Base-by-base conservation (phyloP, 2,329 filamentous ascomycete species). In the Monilinia vaccinii-corymbosi region DNA sequence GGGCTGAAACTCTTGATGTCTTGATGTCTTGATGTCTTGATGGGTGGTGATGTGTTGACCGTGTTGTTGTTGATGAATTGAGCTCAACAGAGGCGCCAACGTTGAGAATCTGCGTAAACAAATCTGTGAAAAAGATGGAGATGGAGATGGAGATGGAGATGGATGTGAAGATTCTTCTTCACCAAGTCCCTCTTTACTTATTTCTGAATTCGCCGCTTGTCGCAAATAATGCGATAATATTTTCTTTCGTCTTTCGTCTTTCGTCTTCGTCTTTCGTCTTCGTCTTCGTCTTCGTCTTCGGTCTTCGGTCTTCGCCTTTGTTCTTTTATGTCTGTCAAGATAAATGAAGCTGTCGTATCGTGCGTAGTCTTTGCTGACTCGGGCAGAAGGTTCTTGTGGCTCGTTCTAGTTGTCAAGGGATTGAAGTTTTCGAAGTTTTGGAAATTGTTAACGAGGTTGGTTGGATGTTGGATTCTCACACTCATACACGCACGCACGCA, bases 371-470 rank as follows among this genome's bases (percentile, higher is more conserved):
- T n/a, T n/a, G 40, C 48, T 16, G 53, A 48, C 21, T 48, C 28
- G 31, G 47, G 21, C 28, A 47, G 14, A 49, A 28, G 44, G 47
- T 48, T 48, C 21, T 44, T 56, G 31, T 3, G 25, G 25, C 6
- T 28, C 3, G 25, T 28, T 28, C 25, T 28, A 28, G 3, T 28
- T 45, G 23, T 57, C 45, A 45, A 49, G 56, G 56, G 48, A 53
- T 18, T 40, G 14, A 40, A 40, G 38, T 18, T n/a, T 59, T n/a
- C n/a, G n/a, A n/a, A n/a, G n/a, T n/a, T n/a, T n/a, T n/a, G n/a
- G 36, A 42, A 45, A 36, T 48, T 58, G 48, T 59, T 46, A 51
- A 36, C 40, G 56, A 38, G 31, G n/a, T n/a, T n/a, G n/a, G n/a
- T n/a, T n/a, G n/a, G 5, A 38, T 23, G 38, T 59, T 48, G 56